Evolutionary conservation across 345 rosid genomes (phyloP), one percentile per base, ranked within the genome.

Genomic region (Clausena lansium): DNA sequence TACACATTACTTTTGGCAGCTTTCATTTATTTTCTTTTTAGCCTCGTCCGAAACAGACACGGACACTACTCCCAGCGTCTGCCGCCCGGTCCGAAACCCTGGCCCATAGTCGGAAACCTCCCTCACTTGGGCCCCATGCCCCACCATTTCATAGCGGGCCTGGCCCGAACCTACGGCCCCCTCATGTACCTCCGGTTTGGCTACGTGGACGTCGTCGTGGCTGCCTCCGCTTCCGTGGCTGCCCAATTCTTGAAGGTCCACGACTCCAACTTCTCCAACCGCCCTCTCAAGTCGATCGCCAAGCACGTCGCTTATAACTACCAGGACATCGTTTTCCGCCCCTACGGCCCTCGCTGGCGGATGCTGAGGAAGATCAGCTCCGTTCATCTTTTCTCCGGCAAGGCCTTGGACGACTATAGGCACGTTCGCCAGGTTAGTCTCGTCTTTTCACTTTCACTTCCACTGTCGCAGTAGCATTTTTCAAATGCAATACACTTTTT

Each of bases 271-370:
- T 95, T 95, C 88, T 87, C 93, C 6, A 92, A 93, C 89, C 85
- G 99, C 25, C 98, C 99, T 19, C 97, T 97, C 1, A 95, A 87
- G 78, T 80, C 98, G 2, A 98, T 98, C 22, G 99, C 96, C 17
- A 93, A 93, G 77, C 81, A 95, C 70, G 81, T 95, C 8, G 97
- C 99, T 0, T 95, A 95, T 30, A 93, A 95, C 36, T 92, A 93
- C 13, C 98, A 95, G 60, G 99, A 95, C 85, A 87, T 95, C 22
- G 99, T 93, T 76, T 93, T 95, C 76, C 93, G 97, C 1, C 99
- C 99, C 0, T 95, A 95, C 57, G 99, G 99, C 4, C 81, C 92
- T 1, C 55, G 98, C 76, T 95, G 99, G 99, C 86, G 99, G 52
- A 15, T 92, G 94, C 82, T 95, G 13, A 58, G 99, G 77, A 95